These are phyloP conservation scores for Saururus chinensis DNA, from an alignment of 164 flowering plant genomes.

Conservation along the genomic window DNA sequence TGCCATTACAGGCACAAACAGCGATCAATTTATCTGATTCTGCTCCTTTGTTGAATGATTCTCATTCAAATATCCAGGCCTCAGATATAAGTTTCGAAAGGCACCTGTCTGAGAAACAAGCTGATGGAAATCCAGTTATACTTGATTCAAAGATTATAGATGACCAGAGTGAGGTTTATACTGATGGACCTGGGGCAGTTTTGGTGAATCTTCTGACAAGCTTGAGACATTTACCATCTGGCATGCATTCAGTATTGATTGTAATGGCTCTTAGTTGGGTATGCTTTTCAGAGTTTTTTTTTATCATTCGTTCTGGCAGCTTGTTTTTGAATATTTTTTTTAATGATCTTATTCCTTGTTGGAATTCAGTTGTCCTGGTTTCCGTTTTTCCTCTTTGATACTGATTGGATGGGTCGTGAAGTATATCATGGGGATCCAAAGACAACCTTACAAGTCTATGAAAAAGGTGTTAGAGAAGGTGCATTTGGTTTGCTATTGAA, in stretches of 20 bases:
- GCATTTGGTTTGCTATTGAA: conserved; percentile 99
- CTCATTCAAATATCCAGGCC: conserved; percentile 17
- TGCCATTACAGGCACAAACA: conserved; percentile 38
- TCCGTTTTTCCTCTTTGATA: conserved; percentile 95
- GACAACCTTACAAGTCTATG: conserved; percentile 50
- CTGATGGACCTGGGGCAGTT: conserved; percentile 89
- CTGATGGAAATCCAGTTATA: conserved; percentile 14
- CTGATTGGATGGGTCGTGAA: conserved; percentile 99
- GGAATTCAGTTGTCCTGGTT: conserved; percentile 86
- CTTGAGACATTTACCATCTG: conserved; percentile 86
- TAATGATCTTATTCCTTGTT: conserved; percentile 2
- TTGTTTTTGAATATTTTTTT: not conserved
- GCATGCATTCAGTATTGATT: conserved; percentile 88
- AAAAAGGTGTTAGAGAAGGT: conserved; percentile 96
- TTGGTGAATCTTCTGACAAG: conserved; percentile 83
- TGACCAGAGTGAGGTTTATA: conserved; percentile 32
- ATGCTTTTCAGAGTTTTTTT: conserved; percentile 13
- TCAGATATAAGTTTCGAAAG: conserved; percentile 25
- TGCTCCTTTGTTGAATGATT: conserved; percentile 64
- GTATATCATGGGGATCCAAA: conserved; percentile 94
- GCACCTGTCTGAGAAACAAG: conserved; percentile 12
- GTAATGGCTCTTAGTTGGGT: conserved; percentile 99
- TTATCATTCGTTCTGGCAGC: not conserved
- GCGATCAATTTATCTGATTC: conserved; percentile 50
- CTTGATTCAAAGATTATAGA: conserved; percentile 21